Percentiles rank a stretch among this genome's conserved stretches.
phyloP scores from a whole-genome alignment of 2,329 filamentous ascomycete species.

The Akanthomyces uredinophilus region DNA sequence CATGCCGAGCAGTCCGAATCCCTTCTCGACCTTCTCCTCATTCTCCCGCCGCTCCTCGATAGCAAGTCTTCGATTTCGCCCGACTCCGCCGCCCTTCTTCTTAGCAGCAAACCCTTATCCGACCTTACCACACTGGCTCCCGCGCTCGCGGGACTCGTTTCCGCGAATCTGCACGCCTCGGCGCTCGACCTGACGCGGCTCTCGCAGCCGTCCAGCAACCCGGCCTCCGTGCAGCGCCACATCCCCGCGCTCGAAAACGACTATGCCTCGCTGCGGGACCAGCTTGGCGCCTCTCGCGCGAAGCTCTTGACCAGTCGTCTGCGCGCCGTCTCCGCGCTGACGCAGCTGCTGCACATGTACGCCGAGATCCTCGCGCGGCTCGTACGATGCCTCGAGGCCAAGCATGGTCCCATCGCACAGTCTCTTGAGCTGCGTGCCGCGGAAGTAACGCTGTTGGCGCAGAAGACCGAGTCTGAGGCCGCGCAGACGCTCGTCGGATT shows the following conservation, averaged over 20 bases:
- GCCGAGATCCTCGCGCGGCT: slow-evolving; percentile 37
- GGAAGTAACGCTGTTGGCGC: slow-evolving; percentile 39
- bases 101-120: slow-evolving; percentile 39
- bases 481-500: slow-evolving; percentile 31
- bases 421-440: slow-evolving; percentile 47
- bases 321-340: slow-evolving; percentile 32
- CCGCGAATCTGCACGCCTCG: slow-evolving; percentile 37
- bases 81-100: slow-evolving; percentile 32
- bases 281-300: slow-evolving; percentile 26
- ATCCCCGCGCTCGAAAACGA: slow-evolving; percentile 44
- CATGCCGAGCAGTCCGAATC: slow-evolving; percentile 5
- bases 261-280: slow-evolving; percentile 32
- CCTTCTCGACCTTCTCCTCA: slow-evolving; percentile 35
- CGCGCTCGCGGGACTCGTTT: slow-evolving; percentile 36
- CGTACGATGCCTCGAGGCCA: slow-evolving; percentile 48
- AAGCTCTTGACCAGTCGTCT: slow-evolving; percentile 36
- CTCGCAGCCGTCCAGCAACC: slow-evolving; percentile 43
- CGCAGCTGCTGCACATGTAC: slow-evolving; percentile 36
- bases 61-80: slow-evolving; percentile 26
- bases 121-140: slow-evolving; percentile 39
- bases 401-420: slow-evolving; percentile 48
- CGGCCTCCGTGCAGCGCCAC: slow-evolving; percentile 53
- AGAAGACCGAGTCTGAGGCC: slow-evolving; percentile 35
- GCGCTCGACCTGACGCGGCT: slow-evolving; percentile 39
- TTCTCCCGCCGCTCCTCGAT: slow-evolving; percentile 40